A percentile compares a stretch with the other conserved stretches of the same genome.
These are phyloP conservation scores for Tricladium varicosporioides DNA, from an alignment of 2,329 filamentous ascomycete species.

Conservation along the genomic window DNA sequence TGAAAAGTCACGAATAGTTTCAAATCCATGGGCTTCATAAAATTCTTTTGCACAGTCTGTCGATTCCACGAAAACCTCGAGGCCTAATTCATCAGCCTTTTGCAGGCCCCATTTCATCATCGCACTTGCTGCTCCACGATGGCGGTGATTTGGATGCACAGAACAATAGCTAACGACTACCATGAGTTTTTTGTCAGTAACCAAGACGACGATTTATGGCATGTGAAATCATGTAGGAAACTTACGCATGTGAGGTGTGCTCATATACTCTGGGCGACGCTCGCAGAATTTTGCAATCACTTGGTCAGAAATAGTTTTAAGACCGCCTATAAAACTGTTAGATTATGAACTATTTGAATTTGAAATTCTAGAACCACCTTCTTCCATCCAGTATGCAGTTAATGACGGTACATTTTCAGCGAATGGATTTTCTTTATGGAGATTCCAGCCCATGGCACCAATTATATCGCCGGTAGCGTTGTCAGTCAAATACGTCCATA, in stretches of 20 bases:
- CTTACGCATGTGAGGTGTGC: not conserved
- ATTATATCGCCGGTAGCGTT: not conserved
- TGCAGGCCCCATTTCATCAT: constrained; percentile 1
- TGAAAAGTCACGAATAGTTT: not conserved
- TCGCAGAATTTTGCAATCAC: not conserved
- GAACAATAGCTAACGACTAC: not conserved
- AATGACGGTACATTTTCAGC: not conserved
- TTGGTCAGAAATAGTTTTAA: not conserved
- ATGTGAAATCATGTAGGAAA: not conserved
- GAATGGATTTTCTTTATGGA: not conserved
- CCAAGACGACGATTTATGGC: too few relatives aligned
- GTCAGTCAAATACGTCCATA: not conserved
- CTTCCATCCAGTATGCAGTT: not conserved
- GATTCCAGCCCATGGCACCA: not conserved
- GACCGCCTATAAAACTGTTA: not conserved
- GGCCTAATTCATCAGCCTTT: not conserved
- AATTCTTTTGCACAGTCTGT: not conserved
- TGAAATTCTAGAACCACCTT: not conserved
- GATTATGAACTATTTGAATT: not conserved
- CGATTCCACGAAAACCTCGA: not conserved
- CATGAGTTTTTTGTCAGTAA: too few relatives aligned
- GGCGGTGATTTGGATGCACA: not conserved
- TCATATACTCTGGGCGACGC: not conserved
- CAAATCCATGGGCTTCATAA: not conserved
- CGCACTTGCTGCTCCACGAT: not conserved